A percentile compares a stretch with the other conserved stretches of the same genome.
phyloP scores from a whole-genome alignment of 257 asterid species.

The Solanum megistacrolobum region DNA sequence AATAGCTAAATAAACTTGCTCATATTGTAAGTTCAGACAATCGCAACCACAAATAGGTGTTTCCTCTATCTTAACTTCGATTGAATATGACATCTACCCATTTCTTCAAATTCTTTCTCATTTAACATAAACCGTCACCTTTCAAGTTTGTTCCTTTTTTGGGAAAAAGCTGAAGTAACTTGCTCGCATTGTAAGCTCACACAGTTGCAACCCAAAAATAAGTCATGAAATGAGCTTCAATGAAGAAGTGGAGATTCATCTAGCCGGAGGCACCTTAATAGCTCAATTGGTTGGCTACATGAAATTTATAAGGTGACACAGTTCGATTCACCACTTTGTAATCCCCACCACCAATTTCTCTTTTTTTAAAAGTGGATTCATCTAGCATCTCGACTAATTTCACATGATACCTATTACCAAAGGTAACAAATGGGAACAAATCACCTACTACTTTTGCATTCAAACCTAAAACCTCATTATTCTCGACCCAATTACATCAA shows the following conservation, averaged over 20 bases:
- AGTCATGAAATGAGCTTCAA: not conserved
- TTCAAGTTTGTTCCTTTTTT: not conserved
- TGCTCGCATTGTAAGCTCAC: not conserved
- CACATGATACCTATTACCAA: not conserved
- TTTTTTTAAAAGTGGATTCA: not conserved
- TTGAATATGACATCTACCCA: not conserved
- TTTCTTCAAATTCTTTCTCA: not conserved
- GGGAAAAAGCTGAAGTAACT: not conserved
- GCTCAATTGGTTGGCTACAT: not conserved
- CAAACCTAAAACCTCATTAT: not conserved
- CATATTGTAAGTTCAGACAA: not conserved
- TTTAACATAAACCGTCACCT: not conserved
- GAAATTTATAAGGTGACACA: not conserved
- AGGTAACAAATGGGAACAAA: not conserved
- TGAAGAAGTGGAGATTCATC: not conserved
- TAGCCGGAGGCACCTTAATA: not conserved
- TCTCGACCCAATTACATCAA: not conserved
- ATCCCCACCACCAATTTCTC: not conserved
- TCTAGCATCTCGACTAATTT: not conserved
- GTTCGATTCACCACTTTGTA: not conserved
- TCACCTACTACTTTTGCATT: not conserved
- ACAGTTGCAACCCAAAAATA: not conserved
- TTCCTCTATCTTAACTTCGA: not conserved
- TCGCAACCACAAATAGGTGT: not conserved
- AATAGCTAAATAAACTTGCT: not conserved